Evolutionary conservation across 164 flowering plant genomes (phyloP).

Genomic region (Macadamia integrifolia): DNA sequence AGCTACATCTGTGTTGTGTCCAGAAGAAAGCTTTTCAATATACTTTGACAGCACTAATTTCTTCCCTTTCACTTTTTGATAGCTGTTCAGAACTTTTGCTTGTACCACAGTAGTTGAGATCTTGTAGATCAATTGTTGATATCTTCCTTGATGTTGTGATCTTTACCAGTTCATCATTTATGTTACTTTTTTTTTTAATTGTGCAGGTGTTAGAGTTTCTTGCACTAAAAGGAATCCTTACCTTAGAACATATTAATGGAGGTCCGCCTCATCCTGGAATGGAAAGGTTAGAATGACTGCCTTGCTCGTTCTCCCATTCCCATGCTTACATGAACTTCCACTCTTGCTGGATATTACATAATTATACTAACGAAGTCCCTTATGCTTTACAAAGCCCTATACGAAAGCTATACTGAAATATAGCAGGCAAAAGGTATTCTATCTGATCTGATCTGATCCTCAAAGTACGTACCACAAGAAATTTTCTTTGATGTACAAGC

Average conservation of each 20-base stretch:
- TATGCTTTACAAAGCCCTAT: too few species aligned
- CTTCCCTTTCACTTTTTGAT: not conserved
- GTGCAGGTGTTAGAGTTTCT: conserved; percentile 71
- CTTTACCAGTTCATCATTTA: not conserved
- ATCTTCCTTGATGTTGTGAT: too few species aligned
- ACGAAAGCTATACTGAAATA: too few species aligned
- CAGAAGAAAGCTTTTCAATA: conserved; percentile 23
- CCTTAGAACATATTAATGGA: conserved; percentile 57
- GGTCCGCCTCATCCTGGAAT: conserved; percentile 81
- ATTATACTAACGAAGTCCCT: too few species aligned
- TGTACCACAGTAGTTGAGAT: not conserved
- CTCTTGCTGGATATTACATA: too few species aligned
- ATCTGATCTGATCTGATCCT: too few species aligned
- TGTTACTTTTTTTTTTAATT: not conserved
- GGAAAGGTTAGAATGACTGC: conserved; percentile 24
- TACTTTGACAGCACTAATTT: not conserved
- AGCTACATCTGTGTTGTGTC: too few species aligned
- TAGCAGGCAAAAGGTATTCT: too few species aligned
- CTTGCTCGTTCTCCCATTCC: not conserved
- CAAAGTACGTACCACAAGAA: too few species aligned
- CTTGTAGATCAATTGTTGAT: not conserved
- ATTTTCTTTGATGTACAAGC: too few species aligned
- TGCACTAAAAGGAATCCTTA: conserved; percentile 60
- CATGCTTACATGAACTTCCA: too few species aligned
- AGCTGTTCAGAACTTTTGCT: not conserved